Base-by-base conservation (phyloP, 495 filamentous ascomycete species). In the Aspergillus avenaceus region DNA sequence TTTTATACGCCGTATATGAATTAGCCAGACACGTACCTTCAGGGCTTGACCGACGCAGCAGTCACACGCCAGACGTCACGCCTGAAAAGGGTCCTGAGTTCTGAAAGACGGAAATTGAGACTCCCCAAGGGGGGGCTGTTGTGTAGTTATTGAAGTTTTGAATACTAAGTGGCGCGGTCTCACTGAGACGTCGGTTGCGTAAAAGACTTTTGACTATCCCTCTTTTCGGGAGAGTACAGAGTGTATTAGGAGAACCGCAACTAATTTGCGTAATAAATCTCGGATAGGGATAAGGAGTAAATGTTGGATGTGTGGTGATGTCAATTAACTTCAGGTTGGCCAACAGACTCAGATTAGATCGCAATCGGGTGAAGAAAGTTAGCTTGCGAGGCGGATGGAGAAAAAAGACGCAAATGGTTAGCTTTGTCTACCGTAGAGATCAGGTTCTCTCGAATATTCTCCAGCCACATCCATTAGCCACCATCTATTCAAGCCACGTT, bases 11-110 rank as follows among this genome's bases (percentile, higher is more conserved):
- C 65, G 61, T 61, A 44, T 66, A 59, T 52, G 59, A 54, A 58
- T 59, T 58, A 64, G 64, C 64, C 60, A 67, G 58, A 65, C 66
- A 83, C 80, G 80, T 84, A 84, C 80, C 80, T 84, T 75, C 76
- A 75, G 75, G 75, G 62, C 63, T 59, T 61, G 61, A 64, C 66
- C 56, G 61, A 61, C 58, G 59, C 55, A 60, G 56, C 69, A 66
- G 66, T 64, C 62, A 66, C 60, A 61, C 48, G 62, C 59, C 65
- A 64, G 60, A 65, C 61, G 61, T 69, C 55, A 65, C 64, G 64
- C 63, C 59, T 67, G 63, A 70, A 58, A 69, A 50, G 56, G 61
- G 60, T 56, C 50, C 48, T 48, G 57, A 52, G 55, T 55, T 41
- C 37, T 48, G 28, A 24, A 24, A 28, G 21, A 24, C 29, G 14